phyloP scores from a whole-genome alignment of 2,329 filamentous ascomycete genomes.

The Penicillium janthinellum region DNA sequence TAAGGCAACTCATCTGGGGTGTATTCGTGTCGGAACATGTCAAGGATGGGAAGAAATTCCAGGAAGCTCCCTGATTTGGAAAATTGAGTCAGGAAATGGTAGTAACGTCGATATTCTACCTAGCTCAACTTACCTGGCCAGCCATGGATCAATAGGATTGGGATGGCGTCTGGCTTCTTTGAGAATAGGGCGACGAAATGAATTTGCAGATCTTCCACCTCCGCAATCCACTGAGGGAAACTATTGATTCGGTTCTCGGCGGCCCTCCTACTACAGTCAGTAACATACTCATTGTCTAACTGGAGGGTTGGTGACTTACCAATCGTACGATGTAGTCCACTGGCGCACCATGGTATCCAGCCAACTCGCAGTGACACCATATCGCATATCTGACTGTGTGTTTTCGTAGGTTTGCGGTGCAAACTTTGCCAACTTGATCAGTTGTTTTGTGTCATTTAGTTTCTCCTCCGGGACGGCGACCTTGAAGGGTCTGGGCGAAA shows the following conservation, averaged over 20 bases:
- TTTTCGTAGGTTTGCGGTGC: conserved; percentile 55
- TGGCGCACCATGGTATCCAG: conserved; percentile 43
- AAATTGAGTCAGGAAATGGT: too few species aligned
- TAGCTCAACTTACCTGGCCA: conserved; percentile 32
- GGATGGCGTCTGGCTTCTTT: conserved; percentile 48
- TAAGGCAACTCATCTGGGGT: conserved; percentile 31
- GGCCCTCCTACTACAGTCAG: conserved; percentile 29
- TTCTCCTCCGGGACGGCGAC: conserved; percentile 47
- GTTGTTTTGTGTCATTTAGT: conserved; percentile 49
- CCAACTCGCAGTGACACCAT: conserved; percentile 54
- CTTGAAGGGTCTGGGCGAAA: conserved; percentile 47
- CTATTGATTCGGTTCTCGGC: conserved; percentile 50
- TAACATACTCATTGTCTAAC: conserved; percentile 6
- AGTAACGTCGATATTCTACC: neutral
- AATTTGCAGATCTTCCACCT: conserved; percentile 46
- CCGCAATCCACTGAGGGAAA: conserved; percentile 53
- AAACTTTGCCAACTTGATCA: conserved; percentile 53
- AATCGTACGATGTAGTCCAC: conserved; percentile 53
- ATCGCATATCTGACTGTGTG: conserved; percentile 43
- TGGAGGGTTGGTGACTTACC: conserved; percentile 37
- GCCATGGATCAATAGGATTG: conserved; percentile 48
- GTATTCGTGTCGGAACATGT: conserved; percentile 31
- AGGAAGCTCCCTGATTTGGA: conserved; percentile 33
- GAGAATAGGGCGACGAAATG: conserved; percentile 57
- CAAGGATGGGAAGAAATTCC: conserved; percentile 36